Percentiles rank a stretch among this genome's conserved stretches.
phyloP scores from a whole-genome alignment of 2,329 filamentous ascomycete species.

The Pseudogymnoascus sp. region DNA sequence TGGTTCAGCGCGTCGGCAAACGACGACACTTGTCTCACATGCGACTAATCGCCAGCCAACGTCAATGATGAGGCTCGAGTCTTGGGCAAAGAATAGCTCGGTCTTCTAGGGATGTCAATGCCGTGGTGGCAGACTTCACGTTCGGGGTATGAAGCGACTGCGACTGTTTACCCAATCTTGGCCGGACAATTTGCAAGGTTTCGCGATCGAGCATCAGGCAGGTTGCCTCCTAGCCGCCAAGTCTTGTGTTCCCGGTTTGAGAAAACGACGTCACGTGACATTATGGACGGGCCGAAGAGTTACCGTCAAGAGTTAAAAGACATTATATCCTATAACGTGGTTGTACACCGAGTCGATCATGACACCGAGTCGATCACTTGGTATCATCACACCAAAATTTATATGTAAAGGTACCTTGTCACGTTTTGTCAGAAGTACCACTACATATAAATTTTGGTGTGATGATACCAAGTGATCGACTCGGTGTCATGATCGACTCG shows the following conservation, averaged over 20 bases:
- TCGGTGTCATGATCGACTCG: no score
- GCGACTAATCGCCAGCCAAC: constrained; percentile 1
- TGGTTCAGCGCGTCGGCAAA: constrained; percentile 11
- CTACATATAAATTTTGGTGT: not conserved
- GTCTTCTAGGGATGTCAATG: constrained; percentile 3
- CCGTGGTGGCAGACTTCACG: constrained; percentile 3
- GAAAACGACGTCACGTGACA: not conserved
- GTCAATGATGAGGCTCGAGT: constrained; percentile 6
- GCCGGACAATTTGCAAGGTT: constrained; percentile 11
- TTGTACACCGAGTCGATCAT: no score
- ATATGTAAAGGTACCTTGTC: not conserved
- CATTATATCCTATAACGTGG: no score
- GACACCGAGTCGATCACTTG: no score
- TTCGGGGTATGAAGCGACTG: constrained; percentile 2
- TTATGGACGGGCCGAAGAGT: not conserved
- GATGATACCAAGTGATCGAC: not conserved
- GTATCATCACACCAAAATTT: not conserved
- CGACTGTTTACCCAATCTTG: constrained; percentile 10
- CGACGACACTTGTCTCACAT: constrained; percentile 7
- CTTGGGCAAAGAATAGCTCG: not conserved
- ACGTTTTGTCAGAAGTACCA: not conserved
- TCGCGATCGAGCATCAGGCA: constrained; percentile 4
- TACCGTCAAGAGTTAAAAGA: not conserved
- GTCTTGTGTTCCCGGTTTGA: constrained; percentile 3
- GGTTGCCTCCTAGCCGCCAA: constrained; percentile 9